Conservation (phyloP, 495 filamentous ascomycete genomes). For the Podospora sp. region DNA sequence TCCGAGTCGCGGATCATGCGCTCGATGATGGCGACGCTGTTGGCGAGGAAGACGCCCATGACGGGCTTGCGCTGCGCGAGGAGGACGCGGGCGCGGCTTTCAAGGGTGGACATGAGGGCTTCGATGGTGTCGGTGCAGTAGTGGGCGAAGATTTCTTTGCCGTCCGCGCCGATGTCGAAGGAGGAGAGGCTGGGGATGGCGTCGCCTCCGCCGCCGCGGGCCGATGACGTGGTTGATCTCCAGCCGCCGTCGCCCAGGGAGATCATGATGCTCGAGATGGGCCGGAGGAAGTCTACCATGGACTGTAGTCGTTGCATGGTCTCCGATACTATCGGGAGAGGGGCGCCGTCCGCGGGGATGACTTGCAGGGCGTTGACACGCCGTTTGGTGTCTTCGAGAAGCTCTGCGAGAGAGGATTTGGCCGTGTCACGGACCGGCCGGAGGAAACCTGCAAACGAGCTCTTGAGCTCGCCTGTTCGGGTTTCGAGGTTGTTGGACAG, state of each 20-base stretch:
- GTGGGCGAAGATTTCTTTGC: slow-evolving; percentile 81
- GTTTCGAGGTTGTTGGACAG: slow-evolving; percentile 78
- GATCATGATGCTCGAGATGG: slow-evolving; percentile 85
- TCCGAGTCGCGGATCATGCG: slow-evolving; percentile 83
- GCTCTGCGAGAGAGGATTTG: slow-evolving; percentile 77
- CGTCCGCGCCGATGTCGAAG: slow-evolving; percentile 89
- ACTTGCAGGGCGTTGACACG: slow-evolving; percentile 61
- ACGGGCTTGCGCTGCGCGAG: slow-evolving; percentile 72
- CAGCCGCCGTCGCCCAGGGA: slow-evolving; percentile 93
- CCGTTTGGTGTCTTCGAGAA: slow-evolving; percentile 84
- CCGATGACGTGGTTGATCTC: slow-evolving; percentile 54
- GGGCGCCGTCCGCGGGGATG: slow-evolving; percentile 78
- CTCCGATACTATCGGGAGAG: slow-evolving; percentile 76
- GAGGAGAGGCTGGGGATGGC: slow-evolving; percentile 70
- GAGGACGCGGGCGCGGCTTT: slow-evolving; percentile 69
- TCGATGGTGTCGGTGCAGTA: slow-evolving; percentile 88
- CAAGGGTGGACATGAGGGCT: slow-evolving; percentile 73
- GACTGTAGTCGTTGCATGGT: slow-evolving; percentile 85
- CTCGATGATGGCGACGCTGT: slow-evolving; percentile 83
- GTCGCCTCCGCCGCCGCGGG: slow-evolving; percentile 51
- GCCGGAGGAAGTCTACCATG: slow-evolving; percentile 84
- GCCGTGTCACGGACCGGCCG: slow-evolving; percentile 90
- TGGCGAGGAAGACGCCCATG: slow-evolving; percentile 88
- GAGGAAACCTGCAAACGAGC: slow-evolving; percentile 77
- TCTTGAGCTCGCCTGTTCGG: slow-evolving; percentile 83